phyloP scores from a whole-genome alignment of 805 yeast genomes.

The Yarrowia sp. region DNA sequence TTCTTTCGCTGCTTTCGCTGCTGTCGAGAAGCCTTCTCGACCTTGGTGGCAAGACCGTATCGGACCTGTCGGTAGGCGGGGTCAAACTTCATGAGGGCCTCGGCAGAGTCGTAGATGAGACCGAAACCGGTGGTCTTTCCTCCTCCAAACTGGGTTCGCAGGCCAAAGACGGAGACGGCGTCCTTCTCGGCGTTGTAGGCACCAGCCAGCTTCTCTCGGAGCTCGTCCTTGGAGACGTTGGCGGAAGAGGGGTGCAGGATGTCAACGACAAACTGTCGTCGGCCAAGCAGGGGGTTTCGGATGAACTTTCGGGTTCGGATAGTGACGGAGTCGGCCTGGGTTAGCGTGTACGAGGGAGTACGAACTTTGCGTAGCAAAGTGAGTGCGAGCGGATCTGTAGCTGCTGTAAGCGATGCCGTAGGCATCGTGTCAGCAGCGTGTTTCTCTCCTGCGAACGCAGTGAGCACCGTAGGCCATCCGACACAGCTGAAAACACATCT shows the following conservation, averaged over 20 bases:
- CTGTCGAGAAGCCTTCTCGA: conserved; percentile 98
- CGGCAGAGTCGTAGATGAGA: conserved; percentile 95
- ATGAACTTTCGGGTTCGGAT: conserved; percentile 99
- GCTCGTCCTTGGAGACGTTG: conserved; percentile 98
- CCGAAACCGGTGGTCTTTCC: conserved; percentile 99
- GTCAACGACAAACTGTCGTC: conserved; percentile 99
- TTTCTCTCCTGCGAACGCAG: too few species aligned
- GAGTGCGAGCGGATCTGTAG: not conserved
- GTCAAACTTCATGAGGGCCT: conserved; percentile 97
- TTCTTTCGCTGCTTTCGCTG: conserved; percentile 99
- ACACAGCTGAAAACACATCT: too few species aligned
- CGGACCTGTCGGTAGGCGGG: conserved; percentile 99
- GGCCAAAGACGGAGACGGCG: conserved; percentile 95
- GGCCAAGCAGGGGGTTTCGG: conserved; percentile 97
- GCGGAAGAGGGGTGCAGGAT: conserved; percentile 99
- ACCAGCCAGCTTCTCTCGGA: conserved; percentile 89
- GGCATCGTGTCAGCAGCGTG: too few species aligned
- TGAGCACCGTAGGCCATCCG: too few species aligned
- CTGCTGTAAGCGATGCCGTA: too few species aligned
- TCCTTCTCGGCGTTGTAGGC: conserved; percentile 90
- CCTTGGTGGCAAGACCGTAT: conserved; percentile 95
- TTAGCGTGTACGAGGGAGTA: not conserved
- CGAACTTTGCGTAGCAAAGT: not conserved
- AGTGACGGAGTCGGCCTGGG: conserved; percentile 97
- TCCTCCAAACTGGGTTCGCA: conserved; percentile 99